Conservation (phyloP, 2,329 filamentous ascomycete genomes). For the Fusarium lyarnte region DNA sequence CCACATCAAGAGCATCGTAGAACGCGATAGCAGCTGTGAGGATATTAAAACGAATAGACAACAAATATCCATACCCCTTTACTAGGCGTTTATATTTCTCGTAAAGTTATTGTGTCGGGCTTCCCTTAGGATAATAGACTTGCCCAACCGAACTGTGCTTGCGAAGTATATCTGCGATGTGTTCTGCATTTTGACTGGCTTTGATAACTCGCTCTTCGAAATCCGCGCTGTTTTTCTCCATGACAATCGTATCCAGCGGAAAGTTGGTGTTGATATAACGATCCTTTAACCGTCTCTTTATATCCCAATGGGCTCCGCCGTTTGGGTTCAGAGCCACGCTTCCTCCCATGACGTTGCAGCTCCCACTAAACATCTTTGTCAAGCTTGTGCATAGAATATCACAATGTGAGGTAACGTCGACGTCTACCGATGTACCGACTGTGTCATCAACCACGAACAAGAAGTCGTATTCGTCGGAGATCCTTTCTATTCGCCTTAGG, state of each 20-base stretch:
- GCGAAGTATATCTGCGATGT: conserved; percentile 41
- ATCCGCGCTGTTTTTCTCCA: conserved; percentile 53
- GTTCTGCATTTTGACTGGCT: conserved; percentile 41
- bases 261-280: conserved; percentile 40
- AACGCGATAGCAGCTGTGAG: conserved; percentile 53
- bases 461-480: conserved; percentile 51
- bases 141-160: conserved; percentile 32
- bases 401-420: conserved; percentile 56
- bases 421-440: conserved; percentile 55
- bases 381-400: conserved; percentile 62
- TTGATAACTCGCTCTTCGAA: conserved; percentile 49
- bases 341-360: conserved; percentile 63
- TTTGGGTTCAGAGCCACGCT: conserved; percentile 56
- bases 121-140: conserved; percentile 56
- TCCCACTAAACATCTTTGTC: conserved; percentile 66
- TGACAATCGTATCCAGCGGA: conserved; percentile 38
- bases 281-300: conserved; percentile 41
- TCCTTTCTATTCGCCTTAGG: conserved; percentile 38
- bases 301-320: conserved; percentile 46
- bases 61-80: conserved; percentile 61
- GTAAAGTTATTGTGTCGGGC: conserved; percentile 47
- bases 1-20: conserved; percentile 58
- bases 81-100: conserved; percentile 46
- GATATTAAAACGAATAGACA: conserved; percentile 59
- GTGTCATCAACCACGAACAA: conserved; percentile 58